These are phyloP conservation scores for Stenogyne calaminthoides DNA, from an alignment of 305 asterid species.

Conservation along the genomic window DNA sequence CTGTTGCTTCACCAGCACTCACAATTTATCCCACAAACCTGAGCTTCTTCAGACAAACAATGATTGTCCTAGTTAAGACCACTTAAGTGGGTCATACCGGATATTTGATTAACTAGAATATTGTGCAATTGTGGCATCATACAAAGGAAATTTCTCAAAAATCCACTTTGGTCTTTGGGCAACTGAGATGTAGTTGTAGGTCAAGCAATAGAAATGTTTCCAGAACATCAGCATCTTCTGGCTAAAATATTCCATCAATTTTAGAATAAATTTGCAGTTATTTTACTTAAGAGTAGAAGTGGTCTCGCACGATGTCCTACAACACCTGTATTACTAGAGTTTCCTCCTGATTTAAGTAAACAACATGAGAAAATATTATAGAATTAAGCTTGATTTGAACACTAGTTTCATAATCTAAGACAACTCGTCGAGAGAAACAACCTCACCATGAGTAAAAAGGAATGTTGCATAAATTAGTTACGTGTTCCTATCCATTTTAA, in stretches of 20 bases:
- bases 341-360: background rate
- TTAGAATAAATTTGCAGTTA: background rate
- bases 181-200: background rate
- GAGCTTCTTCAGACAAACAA: background rate
- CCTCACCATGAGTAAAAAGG: background rate
- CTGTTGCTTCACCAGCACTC: conserved; percentile 4
- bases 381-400: background rate
- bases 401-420: background rate
- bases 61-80: background rate
- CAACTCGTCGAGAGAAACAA: background rate
- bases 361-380: background rate
- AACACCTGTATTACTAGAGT: background rate
- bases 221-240: background rate
- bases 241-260: background rate
- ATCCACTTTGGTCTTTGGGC: background rate
- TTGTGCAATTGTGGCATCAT: no score
- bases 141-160: background rate
- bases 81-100: background rate
- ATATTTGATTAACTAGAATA: background rate
- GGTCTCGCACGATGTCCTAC: background rate
- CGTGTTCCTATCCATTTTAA: background rate
- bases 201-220: background rate
- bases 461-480: background rate
- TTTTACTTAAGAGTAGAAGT: background rate
- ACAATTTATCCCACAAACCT: background rate